Evolutionary conservation across 345 rosid species (phyloP).

Genomic region (Camelina hispida): DNA sequence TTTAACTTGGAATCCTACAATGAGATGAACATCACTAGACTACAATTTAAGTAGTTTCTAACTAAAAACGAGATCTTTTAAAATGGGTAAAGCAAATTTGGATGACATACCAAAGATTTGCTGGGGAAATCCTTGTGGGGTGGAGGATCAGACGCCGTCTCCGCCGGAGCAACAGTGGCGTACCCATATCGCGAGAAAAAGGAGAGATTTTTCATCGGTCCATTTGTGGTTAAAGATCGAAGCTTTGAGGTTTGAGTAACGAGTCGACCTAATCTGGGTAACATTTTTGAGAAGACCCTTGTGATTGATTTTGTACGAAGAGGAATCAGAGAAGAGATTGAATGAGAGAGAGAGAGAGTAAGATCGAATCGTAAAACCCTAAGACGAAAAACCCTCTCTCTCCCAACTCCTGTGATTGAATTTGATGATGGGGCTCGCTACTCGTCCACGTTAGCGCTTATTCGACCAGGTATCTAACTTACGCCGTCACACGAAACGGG

Average conservation of each 20-base stretch:
- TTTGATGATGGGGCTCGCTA: constrained; percentile 5
- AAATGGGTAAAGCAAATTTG: neutral
- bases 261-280: constrained; percentile 62
- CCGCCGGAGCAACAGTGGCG: constrained; percentile 53
- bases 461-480: constrained; percentile 28
- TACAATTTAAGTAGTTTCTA: neutral
- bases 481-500: constrained; percentile 5
- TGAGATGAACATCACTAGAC: neutral
- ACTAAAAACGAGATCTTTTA: neutral
- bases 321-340: neutral
- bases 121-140: constrained; percentile 39
- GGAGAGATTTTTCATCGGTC: constrained; percentile 34
- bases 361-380: constrained; percentile 39
- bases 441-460: constrained; percentile 39
- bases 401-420: neutral
- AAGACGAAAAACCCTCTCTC: constrained; percentile 22
- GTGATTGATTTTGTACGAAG: neutral
- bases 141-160: constrained; percentile 34
- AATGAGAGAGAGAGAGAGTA: neutral
- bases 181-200: constrained; percentile 48
- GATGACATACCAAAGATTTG: constrained; percentile 50
- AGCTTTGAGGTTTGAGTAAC: constrained; percentile 48
- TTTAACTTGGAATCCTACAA: neutral
- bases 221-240: constrained; percentile 40
- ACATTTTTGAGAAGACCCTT: constrained; percentile 45